Evolutionary conservation across 345 rosid species (phyloP).

Genomic region (Noccaea caerulescens): DNA sequence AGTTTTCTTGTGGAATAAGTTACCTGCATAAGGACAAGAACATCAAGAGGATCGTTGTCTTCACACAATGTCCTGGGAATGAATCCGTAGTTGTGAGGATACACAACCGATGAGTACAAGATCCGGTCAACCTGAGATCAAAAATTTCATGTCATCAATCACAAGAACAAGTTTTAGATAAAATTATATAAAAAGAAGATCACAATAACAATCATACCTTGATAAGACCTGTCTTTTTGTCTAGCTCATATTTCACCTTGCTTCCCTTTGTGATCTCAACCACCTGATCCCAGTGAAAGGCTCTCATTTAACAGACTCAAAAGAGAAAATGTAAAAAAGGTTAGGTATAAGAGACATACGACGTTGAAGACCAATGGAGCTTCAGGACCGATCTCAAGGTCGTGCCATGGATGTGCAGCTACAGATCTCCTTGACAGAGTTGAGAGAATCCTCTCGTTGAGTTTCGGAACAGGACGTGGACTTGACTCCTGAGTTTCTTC

Average conservation of each 20-base stretch:
- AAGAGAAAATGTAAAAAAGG: neutral
- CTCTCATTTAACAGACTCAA: slow-evolving; percentile 10
- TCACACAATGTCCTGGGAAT: slow-evolving; percentile 91
- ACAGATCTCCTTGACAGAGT: slow-evolving; percentile 90
- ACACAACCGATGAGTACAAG: slow-evolving; percentile 93
- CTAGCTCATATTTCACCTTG: slow-evolving; percentile 96
- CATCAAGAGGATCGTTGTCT: slow-evolving; percentile 97
- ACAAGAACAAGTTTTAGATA: neutral
- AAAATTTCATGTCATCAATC: neutral
- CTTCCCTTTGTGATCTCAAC: slow-evolving; percentile 97
- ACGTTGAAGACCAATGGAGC: slow-evolving; percentile 76
- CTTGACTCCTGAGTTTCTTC: slow-evolving; percentile 40
- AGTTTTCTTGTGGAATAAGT: slow-evolving; percentile 5
- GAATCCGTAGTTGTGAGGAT: slow-evolving; percentile 99
- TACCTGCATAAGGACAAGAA: slow-evolving; percentile 94
- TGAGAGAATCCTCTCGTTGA: slow-evolving; percentile 94
- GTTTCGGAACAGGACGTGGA: slow-evolving; percentile 53
- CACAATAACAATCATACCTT: slow-evolving; percentile 47
- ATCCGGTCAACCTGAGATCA: slow-evolving; percentile 75
- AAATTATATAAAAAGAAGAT: neutral
- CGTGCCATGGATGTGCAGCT: slow-evolving; percentile 99
- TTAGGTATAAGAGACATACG: slow-evolving; percentile 48
- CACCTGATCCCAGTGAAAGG: slow-evolving; percentile 52
- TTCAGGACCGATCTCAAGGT: slow-evolving; percentile 95
- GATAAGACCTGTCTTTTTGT: slow-evolving; percentile 92